Conservation (phyloP, 495 filamentous ascomycete species). For the Zalerion maritima region DNA sequence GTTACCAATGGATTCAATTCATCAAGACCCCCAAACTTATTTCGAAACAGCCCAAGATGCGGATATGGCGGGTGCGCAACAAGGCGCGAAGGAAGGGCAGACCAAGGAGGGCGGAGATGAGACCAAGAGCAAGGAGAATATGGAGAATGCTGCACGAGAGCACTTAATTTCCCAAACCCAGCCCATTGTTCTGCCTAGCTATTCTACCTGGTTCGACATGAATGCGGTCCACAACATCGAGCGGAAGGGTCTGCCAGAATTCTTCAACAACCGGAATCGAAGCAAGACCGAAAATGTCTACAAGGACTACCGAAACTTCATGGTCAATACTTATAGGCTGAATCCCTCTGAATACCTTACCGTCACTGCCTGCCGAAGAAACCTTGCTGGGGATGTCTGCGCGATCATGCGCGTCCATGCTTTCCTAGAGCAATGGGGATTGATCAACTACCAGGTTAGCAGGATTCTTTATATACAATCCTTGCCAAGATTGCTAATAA, state of each 20-base stretch:
- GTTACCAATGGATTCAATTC: too few species aligned
- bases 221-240: slow-evolving; percentile 76
- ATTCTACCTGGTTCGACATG: slow-evolving; percentile 98
- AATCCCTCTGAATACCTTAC: slow-evolving; percentile 95
- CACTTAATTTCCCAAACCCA: slow-evolving; percentile 88
- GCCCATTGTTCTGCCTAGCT: slow-evolving; percentile 87
- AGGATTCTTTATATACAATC: slow-evolving; percentile 4
- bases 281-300: slow-evolving; percentile 97
- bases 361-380: slow-evolving; percentile 91
- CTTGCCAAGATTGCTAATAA: slow-evolving; percentile 13
- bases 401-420: slow-evolving; percentile 97
- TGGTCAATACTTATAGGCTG: slow-evolving; percentile 96
- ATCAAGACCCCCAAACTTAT: too few species aligned
- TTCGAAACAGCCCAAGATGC: slow-evolving; percentile 62
- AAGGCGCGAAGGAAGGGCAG: slow-evolving; percentile 35
- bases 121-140: slow-evolving; percentile 53
- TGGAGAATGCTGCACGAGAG: slow-evolving; percentile 73
- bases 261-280: slow-evolving; percentile 94
- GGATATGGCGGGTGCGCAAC: slow-evolving; percentile 67
- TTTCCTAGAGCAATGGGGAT: slow-evolving; percentile 96
- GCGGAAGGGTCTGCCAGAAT: slow-evolving; percentile 84
- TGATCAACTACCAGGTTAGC: slow-evolving; percentile 96
- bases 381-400: slow-evolving; percentile 93
- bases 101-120: slow-evolving; percentile 32
- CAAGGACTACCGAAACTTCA: slow-evolving; percentile 97